Percentiles rank a stretch among this genome's conserved stretches.
Evolutionary conservation across 257 asterid genomes (phyloP).

Genomic region (Solanum bulbocastanum): DNA sequence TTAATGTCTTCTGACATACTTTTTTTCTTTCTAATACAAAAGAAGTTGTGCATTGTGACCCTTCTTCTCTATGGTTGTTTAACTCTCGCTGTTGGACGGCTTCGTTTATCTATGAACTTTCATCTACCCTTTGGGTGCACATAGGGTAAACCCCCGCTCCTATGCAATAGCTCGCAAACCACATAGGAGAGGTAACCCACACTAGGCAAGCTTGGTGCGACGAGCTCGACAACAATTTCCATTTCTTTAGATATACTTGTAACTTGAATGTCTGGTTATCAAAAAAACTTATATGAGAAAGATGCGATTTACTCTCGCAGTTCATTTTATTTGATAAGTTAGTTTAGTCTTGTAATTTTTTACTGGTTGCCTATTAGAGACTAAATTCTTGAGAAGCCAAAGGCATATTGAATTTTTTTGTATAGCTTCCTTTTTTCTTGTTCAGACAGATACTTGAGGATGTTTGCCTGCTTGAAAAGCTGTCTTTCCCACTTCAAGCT

Average conservation of each 20-base stretch:
- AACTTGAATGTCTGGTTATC: not conserved
- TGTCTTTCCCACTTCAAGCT: not conserved
- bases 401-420: not conserved
- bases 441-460: not conserved
- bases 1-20: not conserved
- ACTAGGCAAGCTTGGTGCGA: too few relatives aligned
- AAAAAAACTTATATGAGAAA: not conserved
- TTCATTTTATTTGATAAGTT: not conserved
- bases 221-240: not conserved
- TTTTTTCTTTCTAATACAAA: not conserved
- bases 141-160: too few relatives aligned
- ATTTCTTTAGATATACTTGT: not conserved
- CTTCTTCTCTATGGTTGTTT: not conserved
- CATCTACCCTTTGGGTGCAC: not conserved
- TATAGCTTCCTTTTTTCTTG: not conserved
- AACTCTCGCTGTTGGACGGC: not conserved
- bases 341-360: not conserved
- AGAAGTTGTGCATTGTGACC: not conserved
- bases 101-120: not conserved
- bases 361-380: not conserved
- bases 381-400: not conserved
- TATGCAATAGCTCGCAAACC: too few relatives aligned
- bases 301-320: not conserved
- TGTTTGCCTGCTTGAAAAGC: not conserved
- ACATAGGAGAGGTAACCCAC: too few relatives aligned